Conservation (phyloP, 169 alveolate genomes). For the Plasmodium fragile region DNA sequence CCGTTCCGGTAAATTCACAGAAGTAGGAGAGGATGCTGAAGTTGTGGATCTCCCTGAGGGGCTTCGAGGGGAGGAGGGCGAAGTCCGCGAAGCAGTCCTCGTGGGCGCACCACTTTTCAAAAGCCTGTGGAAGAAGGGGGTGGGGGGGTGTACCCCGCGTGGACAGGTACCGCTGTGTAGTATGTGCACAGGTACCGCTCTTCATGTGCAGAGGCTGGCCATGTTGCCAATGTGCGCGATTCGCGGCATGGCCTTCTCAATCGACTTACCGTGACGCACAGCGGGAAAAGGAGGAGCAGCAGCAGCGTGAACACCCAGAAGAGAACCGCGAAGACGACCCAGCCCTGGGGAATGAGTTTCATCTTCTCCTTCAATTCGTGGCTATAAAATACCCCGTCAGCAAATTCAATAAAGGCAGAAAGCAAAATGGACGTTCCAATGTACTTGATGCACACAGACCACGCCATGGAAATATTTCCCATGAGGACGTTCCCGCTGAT, state of each 20-base stretch:
- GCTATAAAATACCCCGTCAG: conserved; percentile 81
- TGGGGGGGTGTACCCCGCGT: neutral
- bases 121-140: neutral
- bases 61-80: conserved; percentile 39
- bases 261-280: conserved; percentile 18
- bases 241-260: neutral
- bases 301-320: conserved; percentile 54
- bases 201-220: neutral
- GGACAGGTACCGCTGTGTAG: too few relatives aligned
- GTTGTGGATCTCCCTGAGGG: conserved; percentile 30
- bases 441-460: conserved; percentile 87
- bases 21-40: conserved; percentile 52
- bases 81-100: conserved; percentile 35
- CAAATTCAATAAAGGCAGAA: conserved; percentile 82
- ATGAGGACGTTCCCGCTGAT: conserved; percentile 76
- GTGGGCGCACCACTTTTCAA: conserved; percentile 35
- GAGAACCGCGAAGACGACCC: conserved; percentile 36
- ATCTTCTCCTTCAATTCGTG: conserved; percentile 47
- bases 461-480: conserved; percentile 76
- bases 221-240: neutral
- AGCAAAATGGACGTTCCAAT: conserved; percentile 80
- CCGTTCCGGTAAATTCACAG: conserved; percentile 24
- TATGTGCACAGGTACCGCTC: neutral
- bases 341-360: conserved; percentile 65
- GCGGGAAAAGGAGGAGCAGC: conserved; percentile 28